Base-by-base conservation (phyloP, 345 rosid genomes). In the Ricinus communis region DNA sequence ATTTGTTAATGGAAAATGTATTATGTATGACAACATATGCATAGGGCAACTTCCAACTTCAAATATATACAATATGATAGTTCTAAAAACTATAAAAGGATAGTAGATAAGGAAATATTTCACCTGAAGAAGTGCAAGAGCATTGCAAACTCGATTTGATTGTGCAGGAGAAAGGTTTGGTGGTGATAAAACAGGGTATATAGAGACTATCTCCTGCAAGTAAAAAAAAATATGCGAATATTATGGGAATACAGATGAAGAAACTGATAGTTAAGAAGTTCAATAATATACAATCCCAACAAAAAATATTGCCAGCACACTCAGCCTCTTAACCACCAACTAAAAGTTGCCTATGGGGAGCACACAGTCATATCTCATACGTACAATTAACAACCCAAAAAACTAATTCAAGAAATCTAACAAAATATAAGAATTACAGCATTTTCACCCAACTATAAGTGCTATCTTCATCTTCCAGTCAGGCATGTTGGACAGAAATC, bases 41-140 rank as follows among this genome's bases (percentile, higher is more conserved):
- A 68, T 18, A 47, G 28, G 53, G 47, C 60, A 56, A 66, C 54
- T 61, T 31, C 31, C 56, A 74, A 51, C 7, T 28, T 43, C 36
- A 5, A 38, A 31, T 7, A 3, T 18, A 21, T 6, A n/a, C n/a
- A 24, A 25, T 25, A 27, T 46, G 51, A 46, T 27, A 22, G 28
- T 46, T 46, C 6, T 50, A n/a, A 53, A 68, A 33, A 46, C 8
- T 24, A 64, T 12, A 7, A 36, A 56, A 55, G 49, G n/a, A 16
- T 21, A 13, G 31, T 31, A 62, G 56, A 69, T 18, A 24, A 14
- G 5, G 21, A 59, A 64, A 33, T 8, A 40, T 21, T 46, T 53
- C 49, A 95, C 99, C 96, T 96, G 99, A 83, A 96, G 98, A 78
- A 96, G 97, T 40, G 99, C 99, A 45, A 96, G 93, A 56, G 97